Base-by-base conservation (phyloP, 179 eudicot genomes). In the Silene vulgaris region DNA sequence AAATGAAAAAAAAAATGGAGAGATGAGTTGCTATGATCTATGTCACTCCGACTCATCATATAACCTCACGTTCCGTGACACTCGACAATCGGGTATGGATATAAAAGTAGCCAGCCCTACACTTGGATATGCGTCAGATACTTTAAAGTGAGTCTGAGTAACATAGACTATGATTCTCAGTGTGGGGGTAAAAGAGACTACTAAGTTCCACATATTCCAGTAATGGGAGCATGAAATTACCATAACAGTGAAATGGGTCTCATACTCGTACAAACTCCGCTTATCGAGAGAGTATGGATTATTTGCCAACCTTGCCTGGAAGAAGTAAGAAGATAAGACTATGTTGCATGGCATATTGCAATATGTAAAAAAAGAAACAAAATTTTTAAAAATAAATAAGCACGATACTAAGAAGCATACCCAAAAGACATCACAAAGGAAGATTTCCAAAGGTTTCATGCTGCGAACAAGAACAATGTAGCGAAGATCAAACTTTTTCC, bases 171-270 rank as follows among this genome's bases (percentile, higher is more conserved):
- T n/a, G 9, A 14, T 56, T n/a, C 19, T 9, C 1, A 8, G 17
- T 0, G 52, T 45, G 52, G 14, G 14, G 60, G 60, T 14, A n/a
- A 4, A 56, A 63, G 26, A 63, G 43, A 65, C 48, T 66, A 66
- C 14, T 12, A 30, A n/a, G 45, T 66, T 66, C 21, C 20, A 14
- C 48, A 16, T 32, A 66, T 32, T 66, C 50, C 6, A 30, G 48
- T 30, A 14, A n/a, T 32, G 40, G 7, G 70, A 8, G 70, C 43
- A 32, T 32, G 72, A 48, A 70, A 86, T 80, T 89, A 96, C 99
- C 99, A 96, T 96, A 30, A 96, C 99, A 50, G 99, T 93, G 85
- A 96, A 93, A 87, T 96, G 99, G 65, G 98, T 96, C 85, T 96
- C 99, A 63, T 96, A 96, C 77, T 93, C 97, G 21, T 79, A 89